phyloP scores from a whole-genome alignment of 2,329 filamentous ascomycete genomes.

The Colletotrichum chrysophilum region DNA sequence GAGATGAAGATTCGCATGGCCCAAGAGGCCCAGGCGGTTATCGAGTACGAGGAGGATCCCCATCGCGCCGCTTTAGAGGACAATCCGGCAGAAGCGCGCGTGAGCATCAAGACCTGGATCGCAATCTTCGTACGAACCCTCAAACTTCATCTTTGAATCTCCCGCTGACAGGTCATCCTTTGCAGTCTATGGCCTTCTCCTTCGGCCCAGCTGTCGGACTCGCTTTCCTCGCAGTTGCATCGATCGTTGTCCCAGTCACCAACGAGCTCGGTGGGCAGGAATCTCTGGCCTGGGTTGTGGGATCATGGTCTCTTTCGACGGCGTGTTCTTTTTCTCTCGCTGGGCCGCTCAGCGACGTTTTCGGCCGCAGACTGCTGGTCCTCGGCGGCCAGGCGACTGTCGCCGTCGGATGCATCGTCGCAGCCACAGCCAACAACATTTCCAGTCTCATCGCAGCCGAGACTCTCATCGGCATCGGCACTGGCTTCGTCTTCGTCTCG shows the following conservation, averaged over 20 bases:
- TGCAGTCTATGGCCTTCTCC: conserved; percentile 14
- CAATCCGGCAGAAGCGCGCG: conserved; percentile 10
- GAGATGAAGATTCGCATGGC: conserved; percentile 29
- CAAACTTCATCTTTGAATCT: no score
- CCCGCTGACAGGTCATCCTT: background rate
- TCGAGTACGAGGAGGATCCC: conserved; percentile 21
- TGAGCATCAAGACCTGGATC: conserved; percentile 18
- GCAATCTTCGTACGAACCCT: conserved; percentile 10
- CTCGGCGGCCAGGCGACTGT: conserved; percentile 11
- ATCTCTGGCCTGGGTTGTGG: conserved; percentile 15
- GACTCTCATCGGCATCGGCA: conserved; percentile 36
- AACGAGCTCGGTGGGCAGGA: conserved; percentile 10
- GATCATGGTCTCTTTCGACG: conserved; percentile 19
- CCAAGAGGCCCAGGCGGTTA: conserved; percentile 11
- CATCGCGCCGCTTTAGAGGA: conserved; percentile 22
- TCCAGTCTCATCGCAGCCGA: conserved; percentile 29
- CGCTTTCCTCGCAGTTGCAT: conserved; percentile 11
- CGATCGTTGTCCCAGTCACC: conserved; percentile 14
- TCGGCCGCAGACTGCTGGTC: conserved; percentile 14
- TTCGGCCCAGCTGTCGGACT: conserved; percentile 19
- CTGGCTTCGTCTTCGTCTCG: conserved; percentile 35
- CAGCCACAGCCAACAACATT: conserved; percentile 27
- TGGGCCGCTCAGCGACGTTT: conserved; percentile 17
- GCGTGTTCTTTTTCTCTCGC: conserved; percentile 20
- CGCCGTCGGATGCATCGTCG: conserved; percentile 26